Evolutionary conservation across 768 basidiomycete species (phyloP), one percentile per base, ranked within the genome.

Genomic region (Tulasnella sp.): DNA sequence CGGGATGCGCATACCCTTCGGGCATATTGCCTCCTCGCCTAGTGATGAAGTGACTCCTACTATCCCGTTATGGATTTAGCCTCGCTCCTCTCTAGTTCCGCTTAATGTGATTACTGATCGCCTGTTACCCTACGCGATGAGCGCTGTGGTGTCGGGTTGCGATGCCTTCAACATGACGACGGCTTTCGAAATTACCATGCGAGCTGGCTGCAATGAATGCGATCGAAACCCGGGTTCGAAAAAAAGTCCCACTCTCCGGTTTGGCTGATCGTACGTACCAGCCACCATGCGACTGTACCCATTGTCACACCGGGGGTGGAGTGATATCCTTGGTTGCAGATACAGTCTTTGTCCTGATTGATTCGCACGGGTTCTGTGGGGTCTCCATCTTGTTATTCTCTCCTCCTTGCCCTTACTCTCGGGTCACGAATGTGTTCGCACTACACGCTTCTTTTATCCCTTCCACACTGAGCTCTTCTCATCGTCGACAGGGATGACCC

Each of bases 331-430:
- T 27, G 62, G 34, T 14, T 16, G 27, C 8, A 36, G 27, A 68
- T 36, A 34, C 31, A 27, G 62, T 68, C 27, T n/a, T 34, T 68
- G 62, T 27, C 16, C 16, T 34, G 62, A 68, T 68, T 24, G 18
- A 31, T 68, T 68, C 62, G 62, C 62, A 68, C 62, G 62, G 62
- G 62, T 68, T 68, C 62, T 68, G 62, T 36, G 62, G 62, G 62
- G 62, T 68, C 62, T 68, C 62, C 62, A 68, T 68, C 16, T 68
- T 7, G 6, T 68, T 68, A 36, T 68, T 68, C 62, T 68, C 31
- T 68, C 62, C 8, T 36, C 24, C 52, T 68, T 36, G n/a, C 62
- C 62, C 62, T 68, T 36, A 36, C 62, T 68, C 62, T 68, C 31
- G 62, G 62, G 62, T 68, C 62, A 68, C 62, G 31, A 18, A 68